Evolutionary conservation across 495 filamentous ascomycete genomes (phyloP).

Genomic region (Aspergillus leporis): DNA sequence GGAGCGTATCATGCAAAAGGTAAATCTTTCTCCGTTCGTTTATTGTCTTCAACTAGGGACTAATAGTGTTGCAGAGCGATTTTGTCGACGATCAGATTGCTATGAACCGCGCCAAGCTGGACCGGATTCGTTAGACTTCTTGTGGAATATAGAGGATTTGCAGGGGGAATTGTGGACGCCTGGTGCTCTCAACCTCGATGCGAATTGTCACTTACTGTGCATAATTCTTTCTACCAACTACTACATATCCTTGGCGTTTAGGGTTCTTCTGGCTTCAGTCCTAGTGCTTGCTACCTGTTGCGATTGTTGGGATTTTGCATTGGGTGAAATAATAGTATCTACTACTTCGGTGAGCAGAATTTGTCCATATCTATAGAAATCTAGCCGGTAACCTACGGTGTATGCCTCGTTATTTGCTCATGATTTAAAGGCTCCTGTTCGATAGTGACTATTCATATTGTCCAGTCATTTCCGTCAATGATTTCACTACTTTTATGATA

Average conservation of each 20-base stretch:
- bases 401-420: background rate
- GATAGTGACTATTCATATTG: too few species aligned
- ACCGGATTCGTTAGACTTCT: constrained; percentile 55
- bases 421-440: too few species aligned
- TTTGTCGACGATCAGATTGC: constrained; percentile 70
- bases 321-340: background rate
- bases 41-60: constrained; percentile 13
- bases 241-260: constrained; percentile 19
- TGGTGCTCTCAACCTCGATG: constrained; percentile 33
- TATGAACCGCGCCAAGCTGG: constrained; percentile 64
- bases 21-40: constrained; percentile 26
- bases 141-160: background rate
- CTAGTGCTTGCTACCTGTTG: background rate
- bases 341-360: background rate
- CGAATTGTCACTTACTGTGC: constrained; percentile 6
- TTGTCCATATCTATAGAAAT: background rate
- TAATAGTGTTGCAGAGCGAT: constrained; percentile 55
- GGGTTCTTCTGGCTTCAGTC: background rate
- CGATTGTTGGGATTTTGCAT: background rate
- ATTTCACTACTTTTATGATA: too few species aligned
- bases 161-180: constrained; percentile 25
- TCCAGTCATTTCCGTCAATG: too few species aligned
- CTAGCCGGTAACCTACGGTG: background rate
- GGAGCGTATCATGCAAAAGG: constrained; percentile 72
- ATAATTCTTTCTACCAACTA: constrained; percentile 11